Conservation (phyloP, 768 basidiomycete genomes). For the Thelephora aurantiotincta region DNA sequence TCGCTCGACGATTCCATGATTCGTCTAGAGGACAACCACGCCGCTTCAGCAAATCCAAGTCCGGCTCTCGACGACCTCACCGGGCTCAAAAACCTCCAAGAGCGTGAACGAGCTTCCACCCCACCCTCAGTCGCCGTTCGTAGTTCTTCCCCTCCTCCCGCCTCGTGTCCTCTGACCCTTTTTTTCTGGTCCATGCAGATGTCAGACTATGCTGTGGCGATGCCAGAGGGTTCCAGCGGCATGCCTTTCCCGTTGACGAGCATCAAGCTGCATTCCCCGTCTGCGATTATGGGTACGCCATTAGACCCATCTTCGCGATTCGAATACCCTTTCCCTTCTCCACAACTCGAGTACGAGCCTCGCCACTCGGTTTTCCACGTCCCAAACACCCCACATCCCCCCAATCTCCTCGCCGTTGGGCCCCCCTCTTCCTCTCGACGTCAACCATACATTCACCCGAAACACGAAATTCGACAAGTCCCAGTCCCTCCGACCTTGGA, state of each 20-base stretch:
- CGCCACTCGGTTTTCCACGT: neutral
- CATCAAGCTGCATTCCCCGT: slow-evolving; percentile 17
- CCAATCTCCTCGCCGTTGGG: neutral
- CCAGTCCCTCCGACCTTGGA: neutral
- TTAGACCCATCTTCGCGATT: slow-evolving; percentile 19
- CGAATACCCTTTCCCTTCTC: slow-evolving; percentile 18
- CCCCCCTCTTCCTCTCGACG: neutral
- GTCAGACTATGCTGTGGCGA: neutral
- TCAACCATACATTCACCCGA: neutral
- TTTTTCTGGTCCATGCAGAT: neutral
- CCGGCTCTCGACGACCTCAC: neutral
- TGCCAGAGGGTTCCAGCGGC: neutral
- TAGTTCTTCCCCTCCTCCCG: neutral
- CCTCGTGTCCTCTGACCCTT: neutral
- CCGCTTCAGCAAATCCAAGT: too few species aligned
- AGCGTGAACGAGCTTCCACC: neutral
- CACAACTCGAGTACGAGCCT: neutral
- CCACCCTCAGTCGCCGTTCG: neutral
- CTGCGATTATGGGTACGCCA: slow-evolving; percentile 17
- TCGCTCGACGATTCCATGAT: too few species aligned
- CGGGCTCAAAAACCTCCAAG: neutral
- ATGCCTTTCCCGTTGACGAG: slow-evolving; percentile 12
- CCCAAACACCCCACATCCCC: neutral
- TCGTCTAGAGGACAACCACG: too few species aligned
- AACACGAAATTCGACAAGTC: neutral